Base-by-base conservation (phyloP, 441 rosid genomes). In the Hura crepitans region DNA sequence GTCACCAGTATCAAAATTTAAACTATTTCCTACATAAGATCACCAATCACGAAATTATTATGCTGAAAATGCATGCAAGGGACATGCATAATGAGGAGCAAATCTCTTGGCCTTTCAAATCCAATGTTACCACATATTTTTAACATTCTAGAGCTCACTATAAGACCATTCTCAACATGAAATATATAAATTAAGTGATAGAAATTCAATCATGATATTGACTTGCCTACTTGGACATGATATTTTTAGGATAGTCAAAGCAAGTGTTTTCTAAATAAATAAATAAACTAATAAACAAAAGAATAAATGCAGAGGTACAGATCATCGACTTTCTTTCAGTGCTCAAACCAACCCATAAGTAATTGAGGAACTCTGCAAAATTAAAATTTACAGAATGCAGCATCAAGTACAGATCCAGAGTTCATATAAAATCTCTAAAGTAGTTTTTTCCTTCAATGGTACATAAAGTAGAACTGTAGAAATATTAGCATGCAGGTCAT, bases 401-500 rank as follows among this genome's bases (percentile, higher is more conserved):
- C 22, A 58, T 39, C 15, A 63, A 37, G 54, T 17, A 23, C 6
- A 71, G 39, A 62, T 23, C 18, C 50, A 35, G 35, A 33, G 22
- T 54, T 39, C 23, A n/a, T n/a, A n/a, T n/a, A n/a, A n/a, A n/a
- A n/a, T n/a, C n/a, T n/a, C n/a, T n/a, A n/a, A n/a, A n/a, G n/a
- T n/a, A n/a, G n/a, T n/a, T n/a, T n/a, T n/a, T n/a, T 33, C 14
- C 39, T 55, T 28, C 55, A 65, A 30, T n/a, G 28, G 39, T 35
- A 66, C 43, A 59, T 50, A 39, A n/a, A 43, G 57, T 35, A 6
- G 62, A 53, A 61, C 31, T 55, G 17, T 28, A 55, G n/a, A 37
- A n/a, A 25, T 46, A 49, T 50, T 23, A 49, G 50, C 13, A 60
- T 14, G 73, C 23, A 68, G 42, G 46, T 33, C 28, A 28, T 20